Evolutionary conservation across 2,329 filamentous ascomycete genomes (phyloP).

Genomic region (Diaporthe ilicicola): DNA sequence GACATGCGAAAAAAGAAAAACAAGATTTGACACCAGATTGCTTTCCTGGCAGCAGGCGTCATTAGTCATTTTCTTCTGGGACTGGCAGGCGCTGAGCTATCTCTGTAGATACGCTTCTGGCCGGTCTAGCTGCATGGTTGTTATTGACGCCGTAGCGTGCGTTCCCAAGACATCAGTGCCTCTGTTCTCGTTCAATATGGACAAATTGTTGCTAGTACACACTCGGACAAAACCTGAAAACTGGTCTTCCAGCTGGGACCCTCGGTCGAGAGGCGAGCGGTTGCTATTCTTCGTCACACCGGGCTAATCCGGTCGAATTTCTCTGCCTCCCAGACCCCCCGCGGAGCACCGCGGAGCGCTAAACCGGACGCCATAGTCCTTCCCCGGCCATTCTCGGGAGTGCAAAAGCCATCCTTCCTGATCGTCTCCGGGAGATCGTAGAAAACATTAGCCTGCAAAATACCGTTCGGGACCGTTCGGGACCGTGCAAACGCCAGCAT

Average conservation of each 20-base stretch:
- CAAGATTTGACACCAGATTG: not conserved
- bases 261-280: not conserved
- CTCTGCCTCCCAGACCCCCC: not conserved
- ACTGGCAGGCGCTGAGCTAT: not conserved
- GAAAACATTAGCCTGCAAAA: not conserved
- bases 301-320: not conserved
- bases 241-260: not conserved
- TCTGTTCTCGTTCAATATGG: not conserved
- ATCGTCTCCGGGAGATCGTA: not conserved
- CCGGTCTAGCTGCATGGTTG: not conserved
- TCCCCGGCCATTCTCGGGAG: not conserved
- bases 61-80: not conserved
- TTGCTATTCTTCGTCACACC: not conserved
- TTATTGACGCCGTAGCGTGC: not conserved
- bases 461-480: too few relatives aligned
- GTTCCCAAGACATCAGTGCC: not conserved
- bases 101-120: not conserved
- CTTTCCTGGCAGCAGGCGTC: conserved; percentile 13
- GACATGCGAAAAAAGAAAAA: not conserved
- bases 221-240: not conserved
- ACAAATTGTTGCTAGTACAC: conserved; percentile 19
- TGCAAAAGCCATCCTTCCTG: not conserved
- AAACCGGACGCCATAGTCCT: not conserved
- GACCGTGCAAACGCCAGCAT: not conserved
- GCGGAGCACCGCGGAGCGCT: too few relatives aligned